These are phyloP conservation scores for Xylariales sp. DNA, from an alignment of 2,329 filamentous ascomycete species.

Conservation along the genomic window DNA sequence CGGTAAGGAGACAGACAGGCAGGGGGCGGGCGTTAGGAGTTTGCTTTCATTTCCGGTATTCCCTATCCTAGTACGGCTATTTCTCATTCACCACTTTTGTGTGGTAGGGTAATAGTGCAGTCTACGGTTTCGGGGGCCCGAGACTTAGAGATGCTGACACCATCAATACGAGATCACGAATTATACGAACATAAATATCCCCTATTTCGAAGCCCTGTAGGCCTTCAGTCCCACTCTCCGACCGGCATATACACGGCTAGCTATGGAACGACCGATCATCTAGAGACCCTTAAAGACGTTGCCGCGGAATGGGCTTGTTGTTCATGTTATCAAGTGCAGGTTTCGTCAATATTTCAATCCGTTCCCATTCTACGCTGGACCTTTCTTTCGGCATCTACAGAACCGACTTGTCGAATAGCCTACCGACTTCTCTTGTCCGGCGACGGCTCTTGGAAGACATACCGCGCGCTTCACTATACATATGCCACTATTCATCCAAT, in stretches of 20 bases:
- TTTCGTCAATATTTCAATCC: not conserved
- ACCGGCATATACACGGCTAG: not conserved
- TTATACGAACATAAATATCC: conserved; percentile 20
- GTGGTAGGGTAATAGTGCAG: not conserved
- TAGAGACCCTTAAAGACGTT: not conserved
- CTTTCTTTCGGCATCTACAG: not conserved
- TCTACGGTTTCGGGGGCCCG: not conserved
- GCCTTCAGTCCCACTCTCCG: not conserved
- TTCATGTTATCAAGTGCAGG: not conserved
- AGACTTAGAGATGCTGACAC: not conserved
- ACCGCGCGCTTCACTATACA: not conserved
- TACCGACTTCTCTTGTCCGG: not conserved
- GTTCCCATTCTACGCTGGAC: not conserved
- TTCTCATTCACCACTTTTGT: not conserved
- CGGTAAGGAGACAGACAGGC: not conserved
- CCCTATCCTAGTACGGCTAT: conserved; percentile 12
- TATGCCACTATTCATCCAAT: not conserved
- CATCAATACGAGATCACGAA: conserved; percentile 27
- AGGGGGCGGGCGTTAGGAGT: conserved; percentile 20
- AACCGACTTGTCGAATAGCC: not conserved
- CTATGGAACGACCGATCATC: not conserved
- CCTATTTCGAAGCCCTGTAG: not conserved
- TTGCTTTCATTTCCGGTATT: conserved; percentile 28
- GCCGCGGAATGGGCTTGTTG: not conserved
- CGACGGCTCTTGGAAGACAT: not conserved